Percentiles rank a stretch among this genome's conserved stretches.
Evolutionary conservation across 2,329 filamentous ascomycete species (phyloP).

Genomic region (Remersonia thermophila): DNA sequence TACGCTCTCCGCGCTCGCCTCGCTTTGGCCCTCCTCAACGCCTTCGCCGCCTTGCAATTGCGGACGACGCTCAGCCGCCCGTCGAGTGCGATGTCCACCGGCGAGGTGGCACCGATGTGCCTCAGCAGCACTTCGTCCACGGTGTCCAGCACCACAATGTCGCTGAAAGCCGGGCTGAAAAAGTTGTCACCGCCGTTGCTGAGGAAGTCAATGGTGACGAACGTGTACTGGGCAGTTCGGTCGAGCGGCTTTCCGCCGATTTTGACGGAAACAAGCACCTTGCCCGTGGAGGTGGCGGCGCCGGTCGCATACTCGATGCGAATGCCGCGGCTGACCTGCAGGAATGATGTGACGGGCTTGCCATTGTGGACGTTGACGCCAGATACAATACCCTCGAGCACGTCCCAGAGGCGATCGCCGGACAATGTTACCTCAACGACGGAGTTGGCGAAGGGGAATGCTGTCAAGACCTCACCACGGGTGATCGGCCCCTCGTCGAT

Average conservation of each 20-base stretch:
- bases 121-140: conserved; percentile 36
- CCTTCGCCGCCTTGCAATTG: background rate
- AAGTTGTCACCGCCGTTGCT: conserved; percentile 53
- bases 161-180: conserved; percentile 19
- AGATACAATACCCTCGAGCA: conserved; percentile 47
- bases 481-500: conserved; percentile 51
- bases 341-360: conserved; percentile 41
- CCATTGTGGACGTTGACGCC: conserved; percentile 42
- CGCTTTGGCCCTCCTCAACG: background rate
- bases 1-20: too few relatives aligned
- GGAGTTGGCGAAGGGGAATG: conserved; percentile 55
- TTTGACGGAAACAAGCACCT: conserved; percentile 39
- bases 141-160: conserved; percentile 33
- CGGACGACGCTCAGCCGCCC: conserved; percentile 22
- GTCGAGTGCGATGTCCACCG: conserved; percentile 29
- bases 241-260: conserved; percentile 38
- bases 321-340: conserved; percentile 48
- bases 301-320: conserved; percentile 44
- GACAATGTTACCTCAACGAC: conserved; percentile 44
- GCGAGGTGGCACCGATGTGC: conserved; percentile 27
- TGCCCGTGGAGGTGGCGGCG: conserved; percentile 28
- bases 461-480: conserved; percentile 49
- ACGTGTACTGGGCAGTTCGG: conserved; percentile 33
- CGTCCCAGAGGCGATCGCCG: conserved; percentile 42
- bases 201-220: conserved; percentile 52